Base-by-base conservation (phyloP, 352 stramenopile species). In the Chrysophaeum taylorii region DNA sequence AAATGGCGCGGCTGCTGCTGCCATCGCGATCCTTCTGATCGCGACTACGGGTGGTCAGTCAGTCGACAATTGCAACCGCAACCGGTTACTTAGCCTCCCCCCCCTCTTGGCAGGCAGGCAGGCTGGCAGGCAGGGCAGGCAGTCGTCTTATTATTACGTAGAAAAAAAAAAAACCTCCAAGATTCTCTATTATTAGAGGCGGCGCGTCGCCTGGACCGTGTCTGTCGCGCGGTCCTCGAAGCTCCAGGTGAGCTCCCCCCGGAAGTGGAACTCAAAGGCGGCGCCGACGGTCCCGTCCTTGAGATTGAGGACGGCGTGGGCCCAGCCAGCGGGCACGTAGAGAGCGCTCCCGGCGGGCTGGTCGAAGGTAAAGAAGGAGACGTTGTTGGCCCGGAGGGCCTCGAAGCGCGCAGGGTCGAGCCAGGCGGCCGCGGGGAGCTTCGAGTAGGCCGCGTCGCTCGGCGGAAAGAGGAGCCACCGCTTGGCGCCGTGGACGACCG, bases 241-340 rank as follows among this genome's bases (percentile, higher is more conserved):
- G 57, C 33, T 27, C 57, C 57, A 66, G 31, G 57, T 31, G 33
- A 66, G 21, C n/a, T 66, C 57, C 1, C 57, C 57, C 31, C 27
- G 12, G 2, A n/a, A 18, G 57, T 66, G 57, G 36, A 66, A 66
- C 36, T 66, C 57, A 5, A 66, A n/a, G n/a, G 57, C 57, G 57
- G 27, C 57, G 57, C 57, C 57, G 35, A 66, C 57, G 33, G 31
- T 66, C 5, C 12, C 29, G 15, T 64, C 53, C 5, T 66, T 36
- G 35, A 66, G 57, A 36, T 66, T 66, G 57, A 66, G 31, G 33
- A 66, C 57, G 33, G 31, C 57, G 57, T 66, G 57, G 31, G 33
- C 57, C 57, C 57, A 66, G 57, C 57, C 57, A 5, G 57, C 27
- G 57, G 57, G 57, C 5, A 66, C 57, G 57, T 66, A 66, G 35